These are phyloP conservation scores for Stereum hirsutum DNA, from an alignment of 1,284 basidiomycete species.

Conservation along the genomic window DNA sequence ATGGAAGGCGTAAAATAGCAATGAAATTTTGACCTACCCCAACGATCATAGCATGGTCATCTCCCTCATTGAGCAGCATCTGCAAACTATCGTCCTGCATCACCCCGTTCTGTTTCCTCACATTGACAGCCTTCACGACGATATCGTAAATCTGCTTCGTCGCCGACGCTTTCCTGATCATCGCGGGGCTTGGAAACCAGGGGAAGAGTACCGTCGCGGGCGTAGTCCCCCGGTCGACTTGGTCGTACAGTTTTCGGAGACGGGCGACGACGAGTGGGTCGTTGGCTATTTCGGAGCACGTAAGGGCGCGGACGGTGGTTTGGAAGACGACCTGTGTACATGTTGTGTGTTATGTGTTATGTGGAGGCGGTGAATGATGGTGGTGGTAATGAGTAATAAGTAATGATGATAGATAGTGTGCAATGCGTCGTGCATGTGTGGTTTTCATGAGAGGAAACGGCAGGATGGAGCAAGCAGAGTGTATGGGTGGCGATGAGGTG, in stretches of 20 bases:
- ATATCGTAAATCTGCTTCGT: constrained; percentile 69
- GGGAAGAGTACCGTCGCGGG: constrained; percentile 61
- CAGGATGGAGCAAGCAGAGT: too few species aligned
- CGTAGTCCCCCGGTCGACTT: constrained; percentile 57
- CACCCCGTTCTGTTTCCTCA: constrained; percentile 43
- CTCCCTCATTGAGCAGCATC: constrained; percentile 56
- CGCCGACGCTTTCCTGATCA: constrained; percentile 56
- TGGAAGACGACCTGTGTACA: constrained; percentile 55
- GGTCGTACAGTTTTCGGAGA: constrained; percentile 54
- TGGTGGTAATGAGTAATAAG: too few species aligned
- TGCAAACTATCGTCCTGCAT: constrained; percentile 58
- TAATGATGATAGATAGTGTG: too few species aligned
- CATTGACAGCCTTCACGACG: constrained; percentile 42
- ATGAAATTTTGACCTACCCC: constrained; percentile 38
- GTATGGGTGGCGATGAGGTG: too few species aligned
- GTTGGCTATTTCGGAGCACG: constrained; percentile 58
- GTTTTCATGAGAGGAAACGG: too few species aligned
- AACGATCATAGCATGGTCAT: constrained; percentile 56
- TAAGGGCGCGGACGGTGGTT: constrained; percentile 54
- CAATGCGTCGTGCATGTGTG: too few species aligned
- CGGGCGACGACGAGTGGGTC: constrained; percentile 47
- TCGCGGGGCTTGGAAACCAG: constrained; percentile 63
- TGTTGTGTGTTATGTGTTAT: too few species aligned
- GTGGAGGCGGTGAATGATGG: too few species aligned
- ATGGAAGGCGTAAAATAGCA: constrained; percentile 3